Percentiles rank a stretch among this genome's conserved stretches.
These are phyloP conservation scores for Tylopilus sp. DNA, from an alignment of 768 basidiomycete genomes.

Conservation along the genomic window DNA sequence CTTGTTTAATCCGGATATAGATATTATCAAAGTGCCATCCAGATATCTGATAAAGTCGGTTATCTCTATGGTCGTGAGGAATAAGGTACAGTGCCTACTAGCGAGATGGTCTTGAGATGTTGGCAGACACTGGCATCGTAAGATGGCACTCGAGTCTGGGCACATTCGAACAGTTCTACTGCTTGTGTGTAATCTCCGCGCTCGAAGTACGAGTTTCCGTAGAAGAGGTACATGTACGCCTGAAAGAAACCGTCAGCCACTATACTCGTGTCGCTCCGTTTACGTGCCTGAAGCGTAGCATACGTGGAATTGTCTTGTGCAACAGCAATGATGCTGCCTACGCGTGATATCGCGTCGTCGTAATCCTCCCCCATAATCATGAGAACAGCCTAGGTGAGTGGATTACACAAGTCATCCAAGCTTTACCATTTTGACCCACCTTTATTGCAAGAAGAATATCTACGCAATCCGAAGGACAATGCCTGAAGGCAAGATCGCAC, in stretches of 20 bases:
- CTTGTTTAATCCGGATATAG: background rate
- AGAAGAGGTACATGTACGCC: background rate
- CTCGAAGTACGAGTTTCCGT: background rate
- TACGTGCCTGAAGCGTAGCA: background rate
- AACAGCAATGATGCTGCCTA: background rate
- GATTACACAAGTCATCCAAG: no score
- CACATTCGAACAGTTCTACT: background rate
- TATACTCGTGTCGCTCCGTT: background rate
- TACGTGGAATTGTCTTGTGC: background rate
- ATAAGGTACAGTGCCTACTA: no score
- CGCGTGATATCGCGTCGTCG: background rate
- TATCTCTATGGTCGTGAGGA: no score
- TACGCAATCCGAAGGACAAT: background rate
- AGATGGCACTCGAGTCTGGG: background rate
- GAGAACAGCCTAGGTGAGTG: background rate
- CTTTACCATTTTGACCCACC: no score
- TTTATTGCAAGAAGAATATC: constrained; percentile 1
- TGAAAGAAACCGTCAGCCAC: background rate
- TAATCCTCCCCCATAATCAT: background rate
- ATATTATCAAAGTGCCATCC: constrained; percentile 10
- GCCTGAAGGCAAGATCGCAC: constrained; percentile 5
- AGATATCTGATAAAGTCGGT: constrained; percentile 7
- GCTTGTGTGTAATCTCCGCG: background rate
- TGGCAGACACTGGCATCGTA: background rate
- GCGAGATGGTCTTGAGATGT: background rate